Evolutionary conservation across 768 basidiomycete genomes (phyloP).

Genomic region (Boletus coccyginus): DNA sequence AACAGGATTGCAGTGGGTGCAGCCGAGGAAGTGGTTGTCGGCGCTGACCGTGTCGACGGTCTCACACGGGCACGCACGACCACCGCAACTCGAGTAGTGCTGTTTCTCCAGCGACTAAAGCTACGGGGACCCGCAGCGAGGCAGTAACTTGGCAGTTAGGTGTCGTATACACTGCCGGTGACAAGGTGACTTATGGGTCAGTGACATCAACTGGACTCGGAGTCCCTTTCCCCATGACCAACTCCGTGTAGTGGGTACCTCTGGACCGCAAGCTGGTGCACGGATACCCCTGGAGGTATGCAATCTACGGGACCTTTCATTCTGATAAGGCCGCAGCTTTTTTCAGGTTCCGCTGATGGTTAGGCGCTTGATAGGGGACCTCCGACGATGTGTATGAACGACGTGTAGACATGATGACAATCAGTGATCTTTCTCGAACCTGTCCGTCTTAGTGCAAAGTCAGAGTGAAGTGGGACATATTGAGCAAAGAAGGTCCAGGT

Average conservation of each 20-base stretch:
- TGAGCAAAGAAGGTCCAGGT: background rate
- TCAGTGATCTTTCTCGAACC: background rate
- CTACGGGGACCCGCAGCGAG: constrained; percentile 43
- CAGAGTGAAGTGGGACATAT: background rate
- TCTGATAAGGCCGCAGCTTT: background rate
- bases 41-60: no score
- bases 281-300: constrained; percentile 47
- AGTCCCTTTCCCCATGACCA: background rate
- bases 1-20: constrained; percentile 13
- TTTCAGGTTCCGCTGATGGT: constrained; percentile 45
- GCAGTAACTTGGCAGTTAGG: constrained; percentile 48
- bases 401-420: background rate
- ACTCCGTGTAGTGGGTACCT: constrained; percentile 23
- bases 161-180: constrained; percentile 49
- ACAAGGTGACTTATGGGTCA: constrained; percentile 51
- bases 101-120: constrained; percentile 13
- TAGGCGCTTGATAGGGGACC: constrained; percentile 53
- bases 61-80: background rate
- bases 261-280: constrained; percentile 63
- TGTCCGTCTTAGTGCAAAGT: background rate
- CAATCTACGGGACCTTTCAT: background rate
- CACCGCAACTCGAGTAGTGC: constrained; percentile 9
- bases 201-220: constrained; percentile 10
- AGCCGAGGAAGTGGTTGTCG: no score
- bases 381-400: background rate